These are phyloP conservation scores for Fistulifera solaris DNA, from an alignment of 108 stramenopile genomes.

Conservation along the genomic window DNA sequence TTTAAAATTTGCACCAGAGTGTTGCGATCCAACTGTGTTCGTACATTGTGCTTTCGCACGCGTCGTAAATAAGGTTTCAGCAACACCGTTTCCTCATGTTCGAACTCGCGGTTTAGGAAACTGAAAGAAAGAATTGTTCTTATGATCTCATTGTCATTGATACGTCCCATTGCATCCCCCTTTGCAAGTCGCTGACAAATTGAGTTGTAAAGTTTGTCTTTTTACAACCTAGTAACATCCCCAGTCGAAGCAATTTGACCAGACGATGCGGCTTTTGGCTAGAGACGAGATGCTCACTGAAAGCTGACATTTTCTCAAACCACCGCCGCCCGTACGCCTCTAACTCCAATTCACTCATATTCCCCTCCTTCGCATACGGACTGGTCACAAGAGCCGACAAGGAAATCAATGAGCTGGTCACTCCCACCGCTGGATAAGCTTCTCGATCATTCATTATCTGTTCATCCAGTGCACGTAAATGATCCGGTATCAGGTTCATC, in stretches of 20 bases:
- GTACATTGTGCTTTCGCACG: no score
- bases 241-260: slow-evolving; percentile 4
- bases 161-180: slow-evolving; percentile 10
- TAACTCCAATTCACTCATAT: no score
- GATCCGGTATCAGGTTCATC: neutral
- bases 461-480: neutral
- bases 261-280: slow-evolving; percentile 2
- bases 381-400: no score
- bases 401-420: no score
- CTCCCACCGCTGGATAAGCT: no score
- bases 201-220: neutral
- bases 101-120: no score
- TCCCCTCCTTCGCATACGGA: no score
- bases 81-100: no score
- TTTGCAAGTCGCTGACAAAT: slow-evolving; percentile 7
- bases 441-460: neutral
- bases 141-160: neutral
- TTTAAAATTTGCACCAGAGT: neutral
- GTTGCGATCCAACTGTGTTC: neutral
- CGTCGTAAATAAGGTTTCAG: neutral
- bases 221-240: neutral
- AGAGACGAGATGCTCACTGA: neutral
- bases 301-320: neutral
- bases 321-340: no score
- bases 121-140: no score